These are phyloP conservation scores for Samsoniella hepiali DNA, from an alignment of 2,329 filamentous ascomycete genomes.

Conservation along the genomic window DNA sequence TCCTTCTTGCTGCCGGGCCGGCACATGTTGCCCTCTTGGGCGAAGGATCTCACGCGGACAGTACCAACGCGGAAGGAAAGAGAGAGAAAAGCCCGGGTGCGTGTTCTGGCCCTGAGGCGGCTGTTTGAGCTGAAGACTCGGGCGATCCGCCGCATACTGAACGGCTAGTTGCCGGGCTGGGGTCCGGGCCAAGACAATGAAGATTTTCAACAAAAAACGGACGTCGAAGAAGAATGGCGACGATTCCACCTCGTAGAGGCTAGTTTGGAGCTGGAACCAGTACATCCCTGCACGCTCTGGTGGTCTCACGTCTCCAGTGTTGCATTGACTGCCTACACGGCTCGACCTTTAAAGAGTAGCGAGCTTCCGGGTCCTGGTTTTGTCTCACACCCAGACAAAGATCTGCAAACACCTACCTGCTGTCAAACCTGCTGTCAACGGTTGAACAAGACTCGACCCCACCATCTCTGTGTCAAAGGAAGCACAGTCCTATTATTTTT, in stretches of 20 bases:
- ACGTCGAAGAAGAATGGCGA: neutral
- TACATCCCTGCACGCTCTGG: neutral
- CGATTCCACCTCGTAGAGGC: neutral
- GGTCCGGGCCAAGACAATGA: neutral
- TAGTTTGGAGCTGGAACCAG: neutral
- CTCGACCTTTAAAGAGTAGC: neutral
- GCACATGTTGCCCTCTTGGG: no score
- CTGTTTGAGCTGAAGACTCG: neutral
- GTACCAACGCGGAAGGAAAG: neutral
- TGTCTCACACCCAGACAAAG: neutral
- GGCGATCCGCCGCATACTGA: neutral
- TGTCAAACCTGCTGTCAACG: neutral
- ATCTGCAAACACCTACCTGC: conserved; percentile 2
- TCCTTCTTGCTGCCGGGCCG: no score
- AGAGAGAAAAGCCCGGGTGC: neutral
- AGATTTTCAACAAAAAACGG: neutral
- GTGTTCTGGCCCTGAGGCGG: neutral
- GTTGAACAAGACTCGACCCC: neutral
- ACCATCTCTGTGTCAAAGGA: neutral
- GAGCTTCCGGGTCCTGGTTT: neutral
- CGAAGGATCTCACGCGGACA: no score
- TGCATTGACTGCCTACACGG: neutral
- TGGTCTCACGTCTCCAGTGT: neutral
- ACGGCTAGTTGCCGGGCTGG: neutral
- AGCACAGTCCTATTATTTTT: neutral